Conservation (phyloP, 169 alveolate genomes). For the Plasmodium gallinaceum region DNA sequence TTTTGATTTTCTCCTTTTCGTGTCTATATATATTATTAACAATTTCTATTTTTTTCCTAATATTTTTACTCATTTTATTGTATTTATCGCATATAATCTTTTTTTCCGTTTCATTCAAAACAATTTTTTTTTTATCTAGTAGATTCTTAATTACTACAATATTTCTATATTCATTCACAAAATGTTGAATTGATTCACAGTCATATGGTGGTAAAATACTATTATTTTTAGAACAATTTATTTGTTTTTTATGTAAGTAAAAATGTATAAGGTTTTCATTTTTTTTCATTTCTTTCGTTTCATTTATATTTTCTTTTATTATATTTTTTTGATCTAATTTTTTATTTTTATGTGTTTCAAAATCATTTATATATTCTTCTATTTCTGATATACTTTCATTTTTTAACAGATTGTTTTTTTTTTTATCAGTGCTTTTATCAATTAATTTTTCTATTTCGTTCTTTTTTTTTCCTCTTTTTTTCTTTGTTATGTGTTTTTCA, state of each 20-base stretch:
- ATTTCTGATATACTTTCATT: too few species aligned
- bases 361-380: too few species aligned
- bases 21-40: conserved; percentile 33
- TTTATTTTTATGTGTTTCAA: background rate
- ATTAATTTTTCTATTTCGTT: too few species aligned
- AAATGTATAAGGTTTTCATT: background rate
- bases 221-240: background rate
- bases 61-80: conserved; percentile 58
- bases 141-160: conserved; percentile 18
- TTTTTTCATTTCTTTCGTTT: background rate
- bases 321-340: background rate
- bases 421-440: too few species aligned
- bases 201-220: conserved; percentile 21
- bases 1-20: conserved; percentile 21
- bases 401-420: too few species aligned
- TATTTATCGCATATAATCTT: conserved; percentile 1
- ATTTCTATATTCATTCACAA: conserved; percentile 49
- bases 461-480: too few species aligned
- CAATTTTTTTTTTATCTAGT: conserved; percentile 9
- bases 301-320: background rate
- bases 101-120: conserved; percentile 17
- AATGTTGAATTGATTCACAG: background rate
- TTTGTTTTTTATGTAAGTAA: background rate
- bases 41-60: conserved; percentile 43
- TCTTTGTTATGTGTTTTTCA: too few species aligned